phyloP scores from a whole-genome alignment of 257 asterid species.

The Mitragyna speciosa region DNA sequence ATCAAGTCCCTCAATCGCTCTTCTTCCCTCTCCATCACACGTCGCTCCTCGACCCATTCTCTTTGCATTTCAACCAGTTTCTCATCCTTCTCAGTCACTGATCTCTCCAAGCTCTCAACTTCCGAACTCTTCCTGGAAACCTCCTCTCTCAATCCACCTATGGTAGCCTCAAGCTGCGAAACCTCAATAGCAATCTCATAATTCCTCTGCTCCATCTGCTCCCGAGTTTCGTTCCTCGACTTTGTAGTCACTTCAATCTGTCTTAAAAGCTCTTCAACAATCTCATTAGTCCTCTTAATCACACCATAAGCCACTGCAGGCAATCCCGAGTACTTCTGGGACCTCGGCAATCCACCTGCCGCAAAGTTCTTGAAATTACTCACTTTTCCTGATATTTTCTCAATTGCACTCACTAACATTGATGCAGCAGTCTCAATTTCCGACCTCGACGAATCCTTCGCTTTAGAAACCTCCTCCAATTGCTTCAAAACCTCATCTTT shows the following conservation, averaged over 20 bases:
- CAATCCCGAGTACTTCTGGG: slow-evolving; percentile 83
- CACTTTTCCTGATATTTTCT: slow-evolving; percentile 85
- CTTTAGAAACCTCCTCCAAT: slow-evolving; percentile 62
- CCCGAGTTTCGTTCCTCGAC: slow-evolving; percentile 78
- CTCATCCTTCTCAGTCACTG: slow-evolving; percentile 52
- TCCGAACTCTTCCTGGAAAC: slow-evolving; percentile 50
- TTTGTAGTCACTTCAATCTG: slow-evolving; percentile 66
- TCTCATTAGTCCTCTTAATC: slow-evolving; percentile 87
- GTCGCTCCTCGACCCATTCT: slow-evolving; percentile 50
- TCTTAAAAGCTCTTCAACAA: slow-evolving; percentile 80
- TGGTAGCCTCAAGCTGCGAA: slow-evolving; percentile 81
- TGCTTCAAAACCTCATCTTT: slow-evolving; percentile 56
- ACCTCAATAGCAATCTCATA: slow-evolving; percentile 98
- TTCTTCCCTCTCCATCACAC: slow-evolving; percentile 54
- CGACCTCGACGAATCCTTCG: slow-evolving; percentile 52
- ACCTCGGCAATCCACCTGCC: slow-evolving; percentile 74
- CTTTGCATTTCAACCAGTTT: slow-evolving; percentile 48
- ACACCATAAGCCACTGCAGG: slow-evolving; percentile 92
- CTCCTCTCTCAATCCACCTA: slow-evolving; percentile 78
- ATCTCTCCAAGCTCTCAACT: slow-evolving; percentile 46
- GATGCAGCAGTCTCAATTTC: slow-evolving; percentile 88
- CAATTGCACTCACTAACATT: slow-evolving; percentile 86
- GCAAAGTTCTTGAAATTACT: slow-evolving; percentile 69
- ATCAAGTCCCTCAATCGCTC: slow-evolving; percentile 49
- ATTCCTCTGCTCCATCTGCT: slow-evolving; percentile 80